Percentiles rank a stretch among this genome's conserved stretches.
These are phyloP conservation scores for Leccinum subtestaceum DNA, from an alignment of 768 basidiomycete species.

Conservation along the genomic window DNA sequence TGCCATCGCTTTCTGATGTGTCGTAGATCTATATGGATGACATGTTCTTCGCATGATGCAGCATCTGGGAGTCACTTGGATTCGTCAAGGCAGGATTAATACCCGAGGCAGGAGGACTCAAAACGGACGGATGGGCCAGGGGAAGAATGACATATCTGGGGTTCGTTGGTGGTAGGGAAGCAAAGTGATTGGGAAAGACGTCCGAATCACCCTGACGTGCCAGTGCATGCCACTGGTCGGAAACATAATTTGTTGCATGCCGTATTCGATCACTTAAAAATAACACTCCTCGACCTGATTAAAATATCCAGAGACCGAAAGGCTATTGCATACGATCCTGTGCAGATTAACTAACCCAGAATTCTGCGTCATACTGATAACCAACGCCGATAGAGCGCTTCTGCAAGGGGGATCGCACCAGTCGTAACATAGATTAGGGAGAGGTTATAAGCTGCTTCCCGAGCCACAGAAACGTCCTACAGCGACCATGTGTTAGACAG, in stretches of 20 bases:
- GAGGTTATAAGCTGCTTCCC: conserved; percentile 87
- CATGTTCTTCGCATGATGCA: no score
- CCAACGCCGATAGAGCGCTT: conserved; percentile 74
- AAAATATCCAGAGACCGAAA: conserved; percentile 5
- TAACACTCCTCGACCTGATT: neutral
- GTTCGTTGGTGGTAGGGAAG: neutral
- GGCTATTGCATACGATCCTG: conserved; percentile 1
- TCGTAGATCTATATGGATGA: no score
- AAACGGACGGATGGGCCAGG: no score
- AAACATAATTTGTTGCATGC: conserved; percentile 10
- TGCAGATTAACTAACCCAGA: neutral
- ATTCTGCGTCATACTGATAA: conserved; percentile 56
- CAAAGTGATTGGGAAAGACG: neutral
- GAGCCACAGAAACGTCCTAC: conserved; percentile 53
- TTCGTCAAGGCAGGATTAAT: no score
- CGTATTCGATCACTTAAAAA: conserved; percentile 6
- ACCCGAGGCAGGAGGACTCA: no score
- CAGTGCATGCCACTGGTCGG: neutral
- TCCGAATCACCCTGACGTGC: neutral
- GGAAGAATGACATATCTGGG: conserved; percentile 7
- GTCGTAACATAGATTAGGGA: conserved; percentile 78
- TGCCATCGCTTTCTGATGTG: no score
- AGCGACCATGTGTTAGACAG: neutral
- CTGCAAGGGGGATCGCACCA: conserved; percentile 69
- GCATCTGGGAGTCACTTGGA: no score